These are phyloP conservation scores for Colletotrichum lentis DNA, from an alignment of 2,329 filamentous ascomycete genomes.

Conservation along the genomic window DNA sequence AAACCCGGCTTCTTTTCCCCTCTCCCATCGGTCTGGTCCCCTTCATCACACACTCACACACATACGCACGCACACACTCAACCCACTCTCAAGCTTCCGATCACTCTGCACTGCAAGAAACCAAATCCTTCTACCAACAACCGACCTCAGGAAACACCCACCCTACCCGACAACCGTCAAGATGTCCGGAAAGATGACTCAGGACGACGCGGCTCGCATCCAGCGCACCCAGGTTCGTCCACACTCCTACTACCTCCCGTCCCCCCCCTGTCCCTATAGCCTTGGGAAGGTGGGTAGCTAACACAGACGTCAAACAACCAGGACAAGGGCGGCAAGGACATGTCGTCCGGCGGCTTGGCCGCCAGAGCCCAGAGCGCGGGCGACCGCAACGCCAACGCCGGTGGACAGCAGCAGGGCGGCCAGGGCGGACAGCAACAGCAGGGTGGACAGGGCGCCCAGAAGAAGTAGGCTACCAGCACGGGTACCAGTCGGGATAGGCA, in stretches of 20 bases:
- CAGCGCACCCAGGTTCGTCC: slow-evolving; percentile 1
- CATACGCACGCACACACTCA: background rate
- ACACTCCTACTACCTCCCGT: no score
- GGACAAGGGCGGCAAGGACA: background rate
- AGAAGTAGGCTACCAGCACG: slow-evolving; percentile 7
- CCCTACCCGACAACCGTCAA: background rate
- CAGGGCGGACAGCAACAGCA: background rate
- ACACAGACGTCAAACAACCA: background rate
- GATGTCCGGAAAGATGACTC: slow-evolving; percentile 15
- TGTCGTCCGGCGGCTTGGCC: slow-evolving; percentile 1
- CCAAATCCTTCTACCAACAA: no score
- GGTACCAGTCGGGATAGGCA: background rate
- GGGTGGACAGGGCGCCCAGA: slow-evolving; percentile 7
- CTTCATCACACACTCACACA: background rate
- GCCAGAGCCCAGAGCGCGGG: slow-evolving; percentile 17
- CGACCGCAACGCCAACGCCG: slow-evolving; percentile 11
- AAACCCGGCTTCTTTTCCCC: background rate
- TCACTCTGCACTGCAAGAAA: no score
- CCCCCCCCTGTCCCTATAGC: no score
- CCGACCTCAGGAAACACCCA: no score
- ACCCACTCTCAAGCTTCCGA: background rate
- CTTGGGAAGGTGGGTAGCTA: background rate
- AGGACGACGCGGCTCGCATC: slow-evolving; percentile 9
- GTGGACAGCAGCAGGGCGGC: background rate
- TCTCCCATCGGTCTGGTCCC: no score